These are phyloP conservation scores for Gossypium davidsonii DNA, from an alignment of 441 rosid species.

Conservation along the genomic window DNA sequence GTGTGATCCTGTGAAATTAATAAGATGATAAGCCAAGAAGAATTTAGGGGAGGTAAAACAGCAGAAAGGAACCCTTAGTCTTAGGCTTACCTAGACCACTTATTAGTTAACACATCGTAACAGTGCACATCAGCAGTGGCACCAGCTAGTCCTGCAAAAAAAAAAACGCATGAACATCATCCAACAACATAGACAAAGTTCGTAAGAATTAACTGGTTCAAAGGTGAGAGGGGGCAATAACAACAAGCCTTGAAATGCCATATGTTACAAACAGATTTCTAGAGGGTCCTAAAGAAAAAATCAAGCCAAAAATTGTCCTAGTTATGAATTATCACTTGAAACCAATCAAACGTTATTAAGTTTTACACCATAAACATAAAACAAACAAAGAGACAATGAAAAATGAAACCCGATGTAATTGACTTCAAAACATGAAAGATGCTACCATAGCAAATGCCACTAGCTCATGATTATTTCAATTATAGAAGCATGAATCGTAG, in stretches of 20 bases:
- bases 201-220: background rate
- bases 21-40: background rate
- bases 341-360: background rate
- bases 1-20: constrained; percentile 58
- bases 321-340: background rate
- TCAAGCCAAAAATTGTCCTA: background rate
- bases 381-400: background rate
- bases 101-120: constrained; percentile 82
- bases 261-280: background rate
- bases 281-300: background rate
- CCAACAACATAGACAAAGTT: background rate
- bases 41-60: background rate
- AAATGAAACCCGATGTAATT: background rate
- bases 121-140: constrained; percentile 97
- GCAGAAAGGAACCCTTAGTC: background rate
- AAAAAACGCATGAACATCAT: constrained; percentile 11
- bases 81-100: constrained; percentile 80
- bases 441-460: background rate
- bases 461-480: background rate
- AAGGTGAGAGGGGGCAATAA: background rate
- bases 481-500: background rate
- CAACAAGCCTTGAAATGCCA: background rate
- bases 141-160: constrained; percentile 81
- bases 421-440: background rate
- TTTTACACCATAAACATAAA: background rate